A percentile compares a stretch with the other conserved stretches of the same genome.
These are phyloP conservation scores for Kwoniella dendrophila DNA, from an alignment of 768 basidiomycete genomes.

Conservation along the genomic window DNA sequence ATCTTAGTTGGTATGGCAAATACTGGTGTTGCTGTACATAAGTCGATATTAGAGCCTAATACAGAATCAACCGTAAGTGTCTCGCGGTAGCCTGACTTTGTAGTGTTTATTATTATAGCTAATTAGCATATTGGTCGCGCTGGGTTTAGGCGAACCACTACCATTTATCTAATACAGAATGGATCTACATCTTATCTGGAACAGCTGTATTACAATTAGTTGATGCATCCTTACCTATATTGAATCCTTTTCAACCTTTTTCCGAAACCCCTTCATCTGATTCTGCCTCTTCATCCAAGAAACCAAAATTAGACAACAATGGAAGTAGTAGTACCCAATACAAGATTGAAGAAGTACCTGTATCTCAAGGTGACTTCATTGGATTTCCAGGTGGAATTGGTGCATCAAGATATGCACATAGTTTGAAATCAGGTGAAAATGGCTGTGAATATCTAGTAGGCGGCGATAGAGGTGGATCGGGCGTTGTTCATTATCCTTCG, in stretches of 20 bases:
- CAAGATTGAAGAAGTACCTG: conserved; percentile 8
- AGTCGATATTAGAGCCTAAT: not conserved
- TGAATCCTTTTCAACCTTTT: not conserved
- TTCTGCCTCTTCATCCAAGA: not conserved
- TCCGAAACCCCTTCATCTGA: not conserved
- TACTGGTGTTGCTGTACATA: conserved; percentile 4
- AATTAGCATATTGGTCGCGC: not conserved
- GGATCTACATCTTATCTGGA: conserved; percentile 24
- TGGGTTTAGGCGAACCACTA: conserved; percentile 21
- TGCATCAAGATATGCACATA: conserved; percentile 18
- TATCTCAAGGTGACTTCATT: conserved; percentile 22
- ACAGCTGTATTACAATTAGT: conserved; percentile 11
- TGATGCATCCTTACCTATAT: conserved; percentile 15
- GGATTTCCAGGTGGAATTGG: conserved; percentile 20
- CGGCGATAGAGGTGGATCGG: conserved; percentile 12
- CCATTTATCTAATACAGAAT: conserved; percentile 21
- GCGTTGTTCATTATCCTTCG: conserved; percentile 20
- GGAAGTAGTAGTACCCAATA: not conserved
- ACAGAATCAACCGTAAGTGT: conserved; percentile 8
- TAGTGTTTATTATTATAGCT: not conserved
- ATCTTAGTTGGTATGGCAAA: conserved; percentile 5
- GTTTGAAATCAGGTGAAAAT: conserved; percentile 9
- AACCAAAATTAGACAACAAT: not conserved
- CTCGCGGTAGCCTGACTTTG: not conserved
- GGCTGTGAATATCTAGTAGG: conserved; percentile 24